Evolutionary conservation across 1,284 basidiomycete genomes (phyloP), one percentile per base, ranked within the genome.

Genomic region (Trichosporon ovoides): DNA sequence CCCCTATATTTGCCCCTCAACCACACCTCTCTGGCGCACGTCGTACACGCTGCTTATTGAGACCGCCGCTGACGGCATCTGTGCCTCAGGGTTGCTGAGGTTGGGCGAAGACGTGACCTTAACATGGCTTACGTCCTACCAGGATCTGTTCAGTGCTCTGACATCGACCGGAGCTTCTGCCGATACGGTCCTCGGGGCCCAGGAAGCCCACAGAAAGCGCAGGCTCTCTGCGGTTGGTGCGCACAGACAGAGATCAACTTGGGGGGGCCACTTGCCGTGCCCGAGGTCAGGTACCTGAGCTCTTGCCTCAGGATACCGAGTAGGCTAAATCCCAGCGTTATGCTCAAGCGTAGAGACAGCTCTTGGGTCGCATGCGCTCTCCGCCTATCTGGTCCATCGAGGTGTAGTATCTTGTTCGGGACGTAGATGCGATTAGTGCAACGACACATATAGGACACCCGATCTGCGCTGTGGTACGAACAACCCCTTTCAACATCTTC

Each of bases 291-390:
- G 43, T 48, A 24, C 43, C 16, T 48, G 10, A n/a, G 28, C 43
- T 48, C 10, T 48, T 14, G 43, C 43, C 14, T 48, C 43, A 48
- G 43, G 43, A 48, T 28, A 48, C 24, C 24, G 7, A n/a, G n/a
- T 48, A 48, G 43, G 43, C 43, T 48, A 28, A 48, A 48, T 48
- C 43, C 24, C 43, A 48, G 43, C 43, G 43, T 48, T 48, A 48
- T 48, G 43, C 43, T 48, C 43, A 48, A 48, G 24, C 43, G 43
- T 31, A 28, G 28, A 31, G 43, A 5, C n/a, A n/a, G 43, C 16
- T 31, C 43, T 48, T 19, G 43, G 43, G 43, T 48, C 43, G 43
- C 28, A 48, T 48, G 43, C 43, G 43, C n/a, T 48, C 22, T 31
- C 24, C 22, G 14, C 28, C 22, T n/a, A 28, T 31, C 43, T 28